Evolutionary conservation across 768 basidiomycete genomes (phyloP).

Genomic region (Leccinum aurantiacum): DNA sequence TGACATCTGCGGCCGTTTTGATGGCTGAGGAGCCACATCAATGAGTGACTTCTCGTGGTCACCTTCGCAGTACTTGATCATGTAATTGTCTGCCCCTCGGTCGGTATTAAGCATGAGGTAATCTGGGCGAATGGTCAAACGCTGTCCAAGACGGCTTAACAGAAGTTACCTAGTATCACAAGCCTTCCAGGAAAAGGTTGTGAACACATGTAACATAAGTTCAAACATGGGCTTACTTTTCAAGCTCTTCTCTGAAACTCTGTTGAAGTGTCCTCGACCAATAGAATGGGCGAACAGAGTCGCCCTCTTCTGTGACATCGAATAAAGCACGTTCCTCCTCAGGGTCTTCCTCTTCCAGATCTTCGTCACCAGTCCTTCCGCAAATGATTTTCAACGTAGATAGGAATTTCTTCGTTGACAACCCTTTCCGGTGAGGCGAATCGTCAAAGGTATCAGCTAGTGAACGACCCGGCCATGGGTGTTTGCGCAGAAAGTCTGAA

Average conservation of each 20-base stretch:
- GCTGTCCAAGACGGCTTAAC: background rate
- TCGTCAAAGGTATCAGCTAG: constrained; percentile 87
- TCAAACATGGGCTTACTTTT: constrained; percentile 57
- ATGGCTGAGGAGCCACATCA: constrained; percentile 75
- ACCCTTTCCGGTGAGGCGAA: constrained; percentile 72
- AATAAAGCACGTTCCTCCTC: constrained; percentile 73
- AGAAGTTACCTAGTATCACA: constrained; percentile 69
- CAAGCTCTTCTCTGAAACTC: constrained; percentile 83
- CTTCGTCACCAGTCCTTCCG: constrained; percentile 76
- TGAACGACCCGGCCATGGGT: constrained; percentile 87
- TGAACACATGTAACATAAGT: constrained; percentile 10
- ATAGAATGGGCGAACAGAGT: constrained; percentile 65
- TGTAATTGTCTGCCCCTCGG: constrained; percentile 83
- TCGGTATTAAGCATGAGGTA: constrained; percentile 94
- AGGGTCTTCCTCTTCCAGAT: constrained; percentile 71
- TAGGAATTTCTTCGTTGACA: constrained; percentile 64
- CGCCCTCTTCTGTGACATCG: constrained; percentile 59
- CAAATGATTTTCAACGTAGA: constrained; percentile 77
- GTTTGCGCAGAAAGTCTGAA: constrained; percentile 79
- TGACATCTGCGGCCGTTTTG: constrained; percentile 66
- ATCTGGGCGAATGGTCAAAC: constrained; percentile 43
- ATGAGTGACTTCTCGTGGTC: constrained; percentile 76
- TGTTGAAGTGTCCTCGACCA: constrained; percentile 80
- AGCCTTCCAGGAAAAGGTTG: constrained; percentile 47
- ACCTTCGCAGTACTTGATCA: constrained; percentile 88